Evolutionary conservation across 1,284 basidiomycete genomes (phyloP), one percentile per base, ranked within the genome.

Genomic region (Cryptococcus neoformans): DNA sequence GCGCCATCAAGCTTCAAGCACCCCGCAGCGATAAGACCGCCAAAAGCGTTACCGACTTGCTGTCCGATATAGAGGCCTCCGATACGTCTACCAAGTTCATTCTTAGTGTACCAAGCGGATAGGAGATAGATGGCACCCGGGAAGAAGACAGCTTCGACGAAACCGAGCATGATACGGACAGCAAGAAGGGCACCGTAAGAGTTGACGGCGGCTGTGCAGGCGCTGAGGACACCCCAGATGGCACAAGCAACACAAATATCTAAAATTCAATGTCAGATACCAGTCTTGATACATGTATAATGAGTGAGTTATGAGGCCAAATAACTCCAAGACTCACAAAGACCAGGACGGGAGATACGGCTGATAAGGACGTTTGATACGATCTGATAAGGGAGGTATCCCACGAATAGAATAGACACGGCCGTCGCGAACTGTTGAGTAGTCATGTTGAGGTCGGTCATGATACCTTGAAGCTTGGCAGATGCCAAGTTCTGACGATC

Each of bases 181-280:
- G 54, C 60, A 5, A 68, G 51, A 11, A 73, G 64, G 17, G 60
- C 54, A 3, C 45, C 46, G 51, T 71, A 76, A 17, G 62, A 66
- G 11, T 73, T 53, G 21, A 71, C 69, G 12, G 67, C 64, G 5
- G 68, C 75, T 5, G 68, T 75, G 12, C 58, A 55, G 4, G 66
- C 55, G 17, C 62, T 66, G 53, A 78, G 65, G 3, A 55, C 44
- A 1, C 77, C 77, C 78, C 78, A 78, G 11, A 75, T 57, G n/a
- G 62, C 46, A 16, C 63, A 61, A 10, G 66, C 64, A 4, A 41
- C 36, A 17, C 65, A 68, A 51, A 76, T 65, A 55, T 74, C 69
- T 56, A 38, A 35, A 12, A 36, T 9, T 14, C 40, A 36, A 12
- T 12, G 42, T 53, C 41, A 34, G 17, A 17, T 21, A 38, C 34